These are phyloP conservation scores for Daedalea quercina DNA, from an alignment of 768 basidiomycete species.

Conservation along the genomic window DNA sequence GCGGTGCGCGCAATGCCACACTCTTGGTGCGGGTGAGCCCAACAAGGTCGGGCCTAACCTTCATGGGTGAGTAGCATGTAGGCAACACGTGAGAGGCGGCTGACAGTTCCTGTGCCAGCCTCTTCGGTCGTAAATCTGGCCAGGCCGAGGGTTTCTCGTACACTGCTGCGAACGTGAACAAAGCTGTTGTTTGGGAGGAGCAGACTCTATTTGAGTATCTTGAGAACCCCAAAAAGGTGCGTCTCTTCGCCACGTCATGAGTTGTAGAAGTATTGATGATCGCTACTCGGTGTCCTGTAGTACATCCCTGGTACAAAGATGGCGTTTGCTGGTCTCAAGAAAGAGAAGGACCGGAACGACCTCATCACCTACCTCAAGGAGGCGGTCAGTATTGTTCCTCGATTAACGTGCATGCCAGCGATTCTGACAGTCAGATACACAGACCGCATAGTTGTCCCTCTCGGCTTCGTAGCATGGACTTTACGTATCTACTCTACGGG, in stretches of 20 bases:
- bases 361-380: conserved; percentile 82
- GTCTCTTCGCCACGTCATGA: conserved; percentile 18
- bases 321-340: conserved; percentile 98
- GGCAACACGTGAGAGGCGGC: background rate
- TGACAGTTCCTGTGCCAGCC: conserved; percentile 30
- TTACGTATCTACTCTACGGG: conserved; percentile 4
- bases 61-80: conserved; percentile 58
- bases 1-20: conserved; percentile 93
- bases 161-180: conserved; percentile 93
- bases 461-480: conserved; percentile 6
- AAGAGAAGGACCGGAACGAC: conserved; percentile 96
- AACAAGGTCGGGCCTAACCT: conserved; percentile 96
- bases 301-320: conserved; percentile 98
- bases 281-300: conserved; percentile 28
- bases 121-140: conserved; percentile 85
- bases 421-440: background rate
- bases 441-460: conserved; percentile 1
- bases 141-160: conserved; percentile 83
- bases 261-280: background rate
- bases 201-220: conserved; percentile 92
- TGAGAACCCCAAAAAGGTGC: conserved; percentile 95
- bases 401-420: background rate
- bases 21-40: conserved; percentile 65
- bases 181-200: conserved; percentile 84
- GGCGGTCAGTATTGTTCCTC: conserved; percentile 39